phyloP scores from a whole-genome alignment of 2,329 filamentous ascomycete species.

The Neurospora crassa region DNA sequence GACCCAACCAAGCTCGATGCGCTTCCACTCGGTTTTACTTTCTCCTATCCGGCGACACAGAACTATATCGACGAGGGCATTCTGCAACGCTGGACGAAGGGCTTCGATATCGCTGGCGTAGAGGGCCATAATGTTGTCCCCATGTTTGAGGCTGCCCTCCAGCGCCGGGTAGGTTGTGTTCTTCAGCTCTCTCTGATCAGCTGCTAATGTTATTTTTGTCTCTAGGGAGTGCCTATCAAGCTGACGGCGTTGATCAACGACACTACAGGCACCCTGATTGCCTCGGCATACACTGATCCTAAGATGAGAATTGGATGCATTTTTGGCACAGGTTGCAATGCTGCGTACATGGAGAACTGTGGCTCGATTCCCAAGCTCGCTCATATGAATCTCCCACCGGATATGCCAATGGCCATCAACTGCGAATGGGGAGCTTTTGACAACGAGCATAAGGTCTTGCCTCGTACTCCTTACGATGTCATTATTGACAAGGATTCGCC shows the following conservation, averaged over 20 bases:
- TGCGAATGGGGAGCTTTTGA: slow-evolving; percentile 97
- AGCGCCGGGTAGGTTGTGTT: slow-evolving; percentile 45
- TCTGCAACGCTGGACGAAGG: slow-evolving; percentile 94
- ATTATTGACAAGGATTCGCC: slow-evolving; percentile 87
- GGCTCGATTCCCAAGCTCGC: slow-evolving; percentile 90
- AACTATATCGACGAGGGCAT: slow-evolving; percentile 89
- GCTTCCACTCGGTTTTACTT: slow-evolving; percentile 84
- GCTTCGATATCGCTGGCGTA: slow-evolving; percentile 86
- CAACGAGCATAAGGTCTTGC: slow-evolving; percentile 82
- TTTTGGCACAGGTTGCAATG: slow-evolving; percentile 96
- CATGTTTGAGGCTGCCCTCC: slow-evolving; percentile 71
- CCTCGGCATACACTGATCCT: slow-evolving; percentile 90
- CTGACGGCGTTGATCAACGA: slow-evolving; percentile 93
- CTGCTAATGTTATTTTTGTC: slow-evolving; percentile 14
- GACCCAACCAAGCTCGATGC: slow-evolving; percentile 50
- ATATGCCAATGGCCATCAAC: slow-evolving; percentile 88
- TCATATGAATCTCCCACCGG: slow-evolving; percentile 76
- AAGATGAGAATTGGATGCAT: slow-evolving; percentile 95
- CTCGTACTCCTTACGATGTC: slow-evolving; percentile 75
- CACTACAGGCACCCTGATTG: slow-evolving; percentile 93
- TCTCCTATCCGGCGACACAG: slow-evolving; percentile 90
- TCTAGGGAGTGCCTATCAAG: slow-evolving; percentile 78
- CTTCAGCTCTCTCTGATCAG: not conserved
- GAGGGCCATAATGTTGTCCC: slow-evolving; percentile 87
- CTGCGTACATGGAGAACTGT: slow-evolving; percentile 92